Evolutionary conservation across 169 alveolate species (phyloP).

Genomic region (Cytauxzoon felis): DNA sequence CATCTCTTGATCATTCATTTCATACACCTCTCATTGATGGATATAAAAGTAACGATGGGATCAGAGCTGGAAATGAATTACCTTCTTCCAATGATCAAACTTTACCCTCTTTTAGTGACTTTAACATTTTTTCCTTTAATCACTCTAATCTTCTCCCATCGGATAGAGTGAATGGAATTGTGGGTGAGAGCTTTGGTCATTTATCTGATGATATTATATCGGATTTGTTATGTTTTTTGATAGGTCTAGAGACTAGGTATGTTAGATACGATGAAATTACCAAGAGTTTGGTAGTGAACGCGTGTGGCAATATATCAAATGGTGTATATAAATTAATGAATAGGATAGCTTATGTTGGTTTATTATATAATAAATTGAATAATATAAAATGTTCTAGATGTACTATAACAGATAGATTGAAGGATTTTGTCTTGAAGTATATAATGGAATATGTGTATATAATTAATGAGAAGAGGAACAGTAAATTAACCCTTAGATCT

Average conservation of each 20-base stretch:
- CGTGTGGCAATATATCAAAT: slow-evolving; percentile 12
- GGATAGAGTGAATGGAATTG: too few species aligned
- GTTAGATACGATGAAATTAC: slow-evolving; percentile 6
- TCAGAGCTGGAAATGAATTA: too few species aligned
- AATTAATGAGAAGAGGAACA: slow-evolving; percentile 8
- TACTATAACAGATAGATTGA: not conserved
- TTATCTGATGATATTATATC: slow-evolving; percentile 29
- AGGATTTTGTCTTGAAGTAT: slow-evolving; percentile 27
- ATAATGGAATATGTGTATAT: slow-evolving; percentile 39
- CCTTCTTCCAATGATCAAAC: too few species aligned
- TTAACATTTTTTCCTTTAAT: too few species aligned
- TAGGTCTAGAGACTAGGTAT: slow-evolving; percentile 46
- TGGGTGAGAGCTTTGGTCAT: too few species aligned
- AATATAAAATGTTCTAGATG: not conserved
- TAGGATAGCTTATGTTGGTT: slow-evolving; percentile 22
- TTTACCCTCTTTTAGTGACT: too few species aligned
- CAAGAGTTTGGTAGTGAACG: slow-evolving; percentile 8
- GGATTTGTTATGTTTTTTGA: slow-evolving; percentile 20
- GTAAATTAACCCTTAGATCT: slow-evolving; percentile 7
- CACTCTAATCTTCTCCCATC: too few species aligned
- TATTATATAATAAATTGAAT: slow-evolving; percentile 17
- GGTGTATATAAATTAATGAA: slow-evolving; percentile 21
- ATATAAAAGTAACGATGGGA: too few species aligned
- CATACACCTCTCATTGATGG: too few species aligned
- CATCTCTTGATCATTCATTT: too few species aligned